Base-by-base conservation (phyloP, 352 stramenopile genomes). In the Plasmopara muralis region DNA sequence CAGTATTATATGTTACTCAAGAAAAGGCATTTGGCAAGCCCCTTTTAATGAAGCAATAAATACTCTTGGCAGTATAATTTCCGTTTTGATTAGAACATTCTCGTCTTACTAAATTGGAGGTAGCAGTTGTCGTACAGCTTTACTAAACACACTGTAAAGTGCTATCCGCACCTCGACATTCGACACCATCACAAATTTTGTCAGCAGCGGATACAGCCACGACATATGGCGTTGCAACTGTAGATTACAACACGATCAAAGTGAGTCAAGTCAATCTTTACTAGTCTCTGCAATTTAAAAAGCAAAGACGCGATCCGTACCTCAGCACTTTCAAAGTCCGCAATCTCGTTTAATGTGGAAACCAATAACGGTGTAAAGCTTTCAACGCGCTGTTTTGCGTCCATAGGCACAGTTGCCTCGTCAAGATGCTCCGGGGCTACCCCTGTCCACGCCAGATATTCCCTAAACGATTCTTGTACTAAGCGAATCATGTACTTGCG, bases 151-250 rank as follows among this genome's bases (percentile, higher is more conserved):
- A 9, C 66, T 59, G 8, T 66, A 59, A 5, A 94, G 67, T 29
- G 83, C 79, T 12, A 54, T 54, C 1, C 81, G 83, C 39, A 94
- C 81, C 7, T 85, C 65, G 33, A 64, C 65, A 51, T 76, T 89
- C 20, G 66, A 63, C 9, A 75, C 80, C 62, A 74, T 81, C 48
- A 91, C 79, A 1, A 94, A 64, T 37, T 83, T 71, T 13, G 72
- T 91, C 14, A 94, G 60, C 35, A 91, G 61, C 20, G 83, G 79
- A 50, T 87, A 94, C 35, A 94, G 49, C 83, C 83, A 94, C n/a
- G 47, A 14, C 56, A 90, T 60, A 51, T 93, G 74, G 9, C 66
- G 69, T 43, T 81, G 62, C 6, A 92, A 60, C 77, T 92, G 47
- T 41, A 67, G 5, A 16, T 55, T 16, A 3, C 58, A 48, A 43